Base-by-base conservation (phyloP, 495 filamentous ascomycete genomes). In the Neurospora africana region DNA sequence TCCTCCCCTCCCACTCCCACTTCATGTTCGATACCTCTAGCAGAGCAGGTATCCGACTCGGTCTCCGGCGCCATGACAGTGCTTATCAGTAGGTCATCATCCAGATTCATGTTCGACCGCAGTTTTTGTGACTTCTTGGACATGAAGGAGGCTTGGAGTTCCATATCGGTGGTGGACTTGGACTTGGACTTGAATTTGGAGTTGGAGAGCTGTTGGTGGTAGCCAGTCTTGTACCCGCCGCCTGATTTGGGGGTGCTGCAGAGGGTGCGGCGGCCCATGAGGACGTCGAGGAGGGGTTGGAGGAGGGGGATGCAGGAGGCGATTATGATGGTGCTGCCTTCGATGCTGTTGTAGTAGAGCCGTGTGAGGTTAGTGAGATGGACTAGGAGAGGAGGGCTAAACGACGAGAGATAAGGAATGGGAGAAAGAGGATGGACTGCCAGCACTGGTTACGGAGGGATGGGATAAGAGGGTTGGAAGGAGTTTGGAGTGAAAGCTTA, bases 251-350 rank as follows among this genome's bases (percentile, higher is more conserved):
- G 53, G 13, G 53, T 61, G 27, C 53, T 61, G 53, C 53, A 61
- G 15, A 61, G 53, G 27, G 53, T 61, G 23, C 53, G 27, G 5
- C 53, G 23, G 13, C 53, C 53, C 53, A 61, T 27, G 27, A 61
- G 13, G 27, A 61, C 53, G 27, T 86, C 82, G 71, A 80, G 73
- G 0, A 87, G 70, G 0, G 85, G 85, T 37, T 80, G 74, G 3
- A 86, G 77, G 61, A 84, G 79, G 8, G 84, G 85, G 68, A 87
- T 84, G 74, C 82, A 86, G 35, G 83, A 80, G 17, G 85, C 84
- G 39, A 86, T 82, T 72, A 85, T 84, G 72, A 86, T 78, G 37
- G 80, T 78, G 75, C 82, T 82, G 21, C 81, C 82, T 76, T 87
- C 84, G 76, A 85, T 76, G 37, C 82, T 84, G 67, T 30, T 37